phyloP scores from a whole-genome alignment of 768 basidiomycete genomes.

The Boletus sp. region DNA sequence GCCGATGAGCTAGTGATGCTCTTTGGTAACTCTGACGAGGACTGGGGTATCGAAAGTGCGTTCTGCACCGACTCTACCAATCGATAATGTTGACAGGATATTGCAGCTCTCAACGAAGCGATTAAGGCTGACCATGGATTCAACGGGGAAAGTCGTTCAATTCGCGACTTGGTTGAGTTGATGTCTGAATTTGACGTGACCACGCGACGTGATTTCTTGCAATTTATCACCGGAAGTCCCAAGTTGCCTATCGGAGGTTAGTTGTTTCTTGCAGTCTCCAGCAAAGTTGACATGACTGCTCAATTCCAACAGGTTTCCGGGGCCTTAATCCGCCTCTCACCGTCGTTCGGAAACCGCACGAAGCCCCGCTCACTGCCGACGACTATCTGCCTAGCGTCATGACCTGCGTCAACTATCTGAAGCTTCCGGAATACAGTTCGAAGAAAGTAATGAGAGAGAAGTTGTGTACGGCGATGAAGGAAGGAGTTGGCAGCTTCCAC shows the following conservation, averaged over 20 bases:
- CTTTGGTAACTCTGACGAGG: conserved; percentile 96
- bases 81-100: background rate
- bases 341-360: conserved; percentile 96
- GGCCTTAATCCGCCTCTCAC: conserved; percentile 92
- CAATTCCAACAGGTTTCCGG: conserved; percentile 69
- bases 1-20: conserved; percentile 94
- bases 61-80: conserved; percentile 6
- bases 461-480: conserved; percentile 79
- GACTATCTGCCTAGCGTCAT: conserved; percentile 97
- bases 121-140: conserved; percentile 98
- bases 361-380: conserved; percentile 85
- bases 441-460: conserved; percentile 84
- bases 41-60: conserved; percentile 92
- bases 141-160: conserved; percentile 90
- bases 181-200: conserved; percentile 77
- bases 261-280: conserved; percentile 24
- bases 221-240: conserved; percentile 97
- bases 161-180: conserved; percentile 82
- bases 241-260: conserved; percentile 93
- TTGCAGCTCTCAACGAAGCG: conserved; percentile 78
- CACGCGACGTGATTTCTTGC: conserved; percentile 83
- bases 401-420: conserved; percentile 98
- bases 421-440: conserved; percentile 92
- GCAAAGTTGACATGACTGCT: background rate
- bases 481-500: conserved; percentile 97